Percentiles rank a stretch among this genome's conserved stretches.
phyloP scores from a whole-genome alignment of 176 grass and related monocot species.

The Luzula sylvatica region DNA sequence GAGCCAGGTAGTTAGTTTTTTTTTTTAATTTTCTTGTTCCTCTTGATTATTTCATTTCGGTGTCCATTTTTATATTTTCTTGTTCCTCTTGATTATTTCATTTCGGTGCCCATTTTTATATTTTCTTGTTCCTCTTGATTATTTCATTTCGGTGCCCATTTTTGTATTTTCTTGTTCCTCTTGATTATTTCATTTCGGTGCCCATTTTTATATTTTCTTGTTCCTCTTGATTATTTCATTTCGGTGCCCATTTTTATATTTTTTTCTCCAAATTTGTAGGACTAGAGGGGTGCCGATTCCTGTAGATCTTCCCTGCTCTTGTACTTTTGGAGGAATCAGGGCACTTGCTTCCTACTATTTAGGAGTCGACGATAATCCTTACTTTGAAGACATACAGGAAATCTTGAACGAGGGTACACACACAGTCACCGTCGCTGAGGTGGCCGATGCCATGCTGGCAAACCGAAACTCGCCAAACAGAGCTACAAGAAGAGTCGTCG shows the following conservation, averaged over 20 bases:
- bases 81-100: slow-evolving; percentile 80
- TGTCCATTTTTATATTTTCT: slow-evolving; percentile 61
- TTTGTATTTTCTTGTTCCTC: slow-evolving; percentile 24
- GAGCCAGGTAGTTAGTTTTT: slow-evolving; percentile 28
- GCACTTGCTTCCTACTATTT: slow-evolving; percentile 61
- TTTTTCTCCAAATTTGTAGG: slow-evolving; percentile 67
- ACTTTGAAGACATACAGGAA: slow-evolving; percentile 63
- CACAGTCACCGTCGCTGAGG: slow-evolving; percentile 59
- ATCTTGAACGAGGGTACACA: slow-evolving; percentile 31
- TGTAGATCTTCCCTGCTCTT: slow-evolving; percentile 34
- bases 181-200: too few species aligned
- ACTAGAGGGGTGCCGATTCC: slow-evolving; percentile 19
- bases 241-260: slow-evolving; percentile 46
- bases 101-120: slow-evolving; percentile 52
- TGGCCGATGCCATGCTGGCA: slow-evolving; percentile 88
- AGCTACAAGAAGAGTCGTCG: slow-evolving; percentile 64
- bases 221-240: too few species aligned
- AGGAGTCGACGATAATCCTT: slow-evolving; percentile 64
- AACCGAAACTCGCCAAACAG: slow-evolving; percentile 60
- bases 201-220: too few species aligned
- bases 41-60: slow-evolving; percentile 66
- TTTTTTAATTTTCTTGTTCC: slow-evolving; percentile 68
- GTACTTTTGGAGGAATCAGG: slow-evolving; percentile 68
- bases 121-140: slow-evolving; percentile 64
- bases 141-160: slow-evolving; percentile 56